Evolutionary conservation across 495 filamentous ascomycete genomes (phyloP), one percentile per base, ranked within the genome.

Genomic region (Penicillium mononematosum): DNA sequence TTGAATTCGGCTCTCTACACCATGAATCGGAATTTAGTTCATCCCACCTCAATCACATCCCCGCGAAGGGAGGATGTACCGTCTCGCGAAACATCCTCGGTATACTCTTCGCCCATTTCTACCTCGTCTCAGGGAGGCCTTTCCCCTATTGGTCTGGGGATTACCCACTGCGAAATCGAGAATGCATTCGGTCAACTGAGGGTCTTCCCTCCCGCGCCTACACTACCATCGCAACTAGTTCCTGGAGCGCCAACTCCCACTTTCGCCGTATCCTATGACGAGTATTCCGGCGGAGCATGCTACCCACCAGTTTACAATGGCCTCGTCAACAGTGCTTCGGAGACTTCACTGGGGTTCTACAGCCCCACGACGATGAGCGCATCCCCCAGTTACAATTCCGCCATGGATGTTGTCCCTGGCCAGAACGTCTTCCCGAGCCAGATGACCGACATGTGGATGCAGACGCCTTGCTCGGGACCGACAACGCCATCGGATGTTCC

Each of bases 141-240:
- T 12, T 53, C 58, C 12, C 10, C 55, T 11, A 41, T 62, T 16
- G 72, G 73, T 10, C 43, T 77, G n/a, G 75, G 73, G 0, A 74
- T 76, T 17, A 62, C 64, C n/a, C 52, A 60, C 41, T 68, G 65
- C 50, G 66, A 62, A 1, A 62, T 68, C 25, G 68, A 70, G 17
- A 25, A 48, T 20, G 16, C 46, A 2, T 51, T 57, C 16, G 47
- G 53, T 14, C 56, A 69, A 39, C 11, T 62, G 43, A 56, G 50
- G 44, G 46, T 45, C 3, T 66, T 69, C 42, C 48, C 56, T 43
- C 20, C 50, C 22, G n/a, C 61, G 19, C 45, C 64, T 4, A 42
- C 42, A 32, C 67, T 62, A 50, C 47, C 67, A n/a, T 56, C 64
- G 14, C 60, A 68, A 6, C 24, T 63, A 12, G 41, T 66, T 20